Conservation (phyloP, 2,329 filamentous ascomycete genomes). For the Fusarium secorum region DNA sequence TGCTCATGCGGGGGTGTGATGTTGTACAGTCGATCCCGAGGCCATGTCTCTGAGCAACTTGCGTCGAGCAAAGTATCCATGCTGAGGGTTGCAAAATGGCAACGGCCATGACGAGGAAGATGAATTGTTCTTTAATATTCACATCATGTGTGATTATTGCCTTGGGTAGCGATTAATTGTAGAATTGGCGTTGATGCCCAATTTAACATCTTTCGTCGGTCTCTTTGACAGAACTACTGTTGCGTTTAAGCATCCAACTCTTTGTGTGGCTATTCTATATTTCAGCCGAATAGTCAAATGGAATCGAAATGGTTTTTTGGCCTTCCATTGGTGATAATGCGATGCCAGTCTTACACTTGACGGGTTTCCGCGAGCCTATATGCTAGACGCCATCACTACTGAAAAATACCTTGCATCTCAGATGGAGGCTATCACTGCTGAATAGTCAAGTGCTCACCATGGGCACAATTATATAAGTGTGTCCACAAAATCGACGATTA, state of each 20-base stretch:
- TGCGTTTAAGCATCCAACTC: not conserved
- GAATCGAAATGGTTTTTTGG: not conserved
- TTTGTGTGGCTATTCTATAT: not conserved
- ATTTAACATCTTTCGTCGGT: not conserved
- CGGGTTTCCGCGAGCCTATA: not conserved
- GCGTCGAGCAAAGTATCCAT: not conserved
- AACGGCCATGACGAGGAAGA: not conserved
- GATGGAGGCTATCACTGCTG: not conserved
- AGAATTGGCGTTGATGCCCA: not conserved
- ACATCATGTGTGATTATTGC: not conserved
- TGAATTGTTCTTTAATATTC: not conserved
- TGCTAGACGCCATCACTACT: not conserved
- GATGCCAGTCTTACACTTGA: not conserved
- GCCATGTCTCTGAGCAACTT: not conserved
- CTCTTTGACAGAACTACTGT: not conserved
- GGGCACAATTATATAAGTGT: not conserved
- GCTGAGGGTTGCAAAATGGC: not conserved
- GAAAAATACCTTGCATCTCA: not conserved
- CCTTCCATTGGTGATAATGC: not conserved
- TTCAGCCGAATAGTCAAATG: not conserved
- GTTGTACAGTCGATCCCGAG: not conserved
- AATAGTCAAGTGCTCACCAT: not conserved
- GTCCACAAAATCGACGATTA: not conserved
- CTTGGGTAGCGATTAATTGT: not conserved
- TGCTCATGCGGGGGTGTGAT: not conserved